These are phyloP conservation scores for Nannochloropsis salina DNA, from an alignment of 108 stramenopile species.

Conservation along the genomic window DNA sequence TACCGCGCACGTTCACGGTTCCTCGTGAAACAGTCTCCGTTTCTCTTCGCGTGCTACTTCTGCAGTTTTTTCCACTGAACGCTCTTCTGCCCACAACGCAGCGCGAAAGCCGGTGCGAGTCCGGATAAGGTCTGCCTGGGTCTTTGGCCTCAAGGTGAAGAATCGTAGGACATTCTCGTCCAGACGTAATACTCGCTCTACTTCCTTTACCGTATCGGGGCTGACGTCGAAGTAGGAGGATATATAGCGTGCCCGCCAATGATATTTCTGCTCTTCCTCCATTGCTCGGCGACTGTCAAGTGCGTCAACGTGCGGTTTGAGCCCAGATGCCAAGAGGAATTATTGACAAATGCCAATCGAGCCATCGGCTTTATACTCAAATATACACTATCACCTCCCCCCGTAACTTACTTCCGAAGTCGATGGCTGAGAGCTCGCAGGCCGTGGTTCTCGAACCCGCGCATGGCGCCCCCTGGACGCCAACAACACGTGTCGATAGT, in stretches of 20 bases:
- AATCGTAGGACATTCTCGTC: constrained; percentile 12
- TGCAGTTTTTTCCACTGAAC: neutral
- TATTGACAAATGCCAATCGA: no score
- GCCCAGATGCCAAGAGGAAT: no score
- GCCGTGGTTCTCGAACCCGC: neutral
- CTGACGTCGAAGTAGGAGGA: constrained; percentile 2
- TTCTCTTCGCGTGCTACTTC: neutral
- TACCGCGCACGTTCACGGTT: neutral
- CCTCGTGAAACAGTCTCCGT: neutral
- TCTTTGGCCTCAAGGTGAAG: constrained; percentile 10
- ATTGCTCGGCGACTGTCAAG: neutral
- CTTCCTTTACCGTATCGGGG: neutral
- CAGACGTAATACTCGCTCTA: constrained; percentile 15
- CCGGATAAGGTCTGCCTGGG: neutral
- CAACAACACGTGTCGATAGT: no score
- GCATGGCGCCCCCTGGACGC: neutral
- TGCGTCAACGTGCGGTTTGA: no score
- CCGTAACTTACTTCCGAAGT: neutral
- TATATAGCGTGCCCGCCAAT: neutral
- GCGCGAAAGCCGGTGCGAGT: neutral
- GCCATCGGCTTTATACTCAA: neutral
- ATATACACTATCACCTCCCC: neutral
- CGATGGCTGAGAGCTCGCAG: neutral
- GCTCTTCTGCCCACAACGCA: neutral
- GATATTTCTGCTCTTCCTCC: constrained; percentile 16